Base-by-base conservation (phyloP, 2,329 filamentous ascomycete genomes). In the Pseudogymnoascus sp. region DNA sequence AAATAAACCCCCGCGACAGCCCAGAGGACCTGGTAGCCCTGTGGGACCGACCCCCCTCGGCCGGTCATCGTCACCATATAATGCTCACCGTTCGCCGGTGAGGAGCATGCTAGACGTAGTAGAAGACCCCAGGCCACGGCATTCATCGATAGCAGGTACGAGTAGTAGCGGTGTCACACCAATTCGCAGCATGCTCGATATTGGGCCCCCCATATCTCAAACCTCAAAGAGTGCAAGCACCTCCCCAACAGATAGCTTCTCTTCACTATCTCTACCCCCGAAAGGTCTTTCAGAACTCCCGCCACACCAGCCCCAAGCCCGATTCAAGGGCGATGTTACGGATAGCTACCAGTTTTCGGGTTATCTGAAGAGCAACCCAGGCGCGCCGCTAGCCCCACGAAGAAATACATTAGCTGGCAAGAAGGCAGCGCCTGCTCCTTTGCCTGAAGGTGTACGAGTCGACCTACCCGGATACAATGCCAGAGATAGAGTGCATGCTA, bases 61-160 rank as follows among this genome's bases (percentile, higher is more conserved):
- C 46, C 78, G 81, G 68, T 81, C 81, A 43, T 76, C 79, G 46
- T 83, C 87, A 66, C 81, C 84, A 65, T 81, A 82, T 75, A 74
- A 77, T 28, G 81, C 77, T 62, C 84, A 86, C 53, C 83, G 81
- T 61, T 89, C 89, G 24, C 87, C 88, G 10, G 83, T 89, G 62
- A 82, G 88, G 68, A 90, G 85, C 74, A 85, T 89, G 82, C 78
- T 88, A 16, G 84, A 87, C 71, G 79, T 86, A 69, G 78, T 81
- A 71, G 78, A 82, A 64, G 79, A 78, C 12, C 37, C 59, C 24
- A 24, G 62, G 63, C 69, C 16, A 62, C 69, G 69, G 61, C 62
- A 70, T 66, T 65, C 68, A 61, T 65, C 65, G 37, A 67, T 71
- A 62, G 61, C 69, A 46, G 64, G 64, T 28, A 71, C 72, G 62